Conservation (phyloP, 192 early-diverging fungal species). For the Rhizoclosmatium sp. region DNA sequence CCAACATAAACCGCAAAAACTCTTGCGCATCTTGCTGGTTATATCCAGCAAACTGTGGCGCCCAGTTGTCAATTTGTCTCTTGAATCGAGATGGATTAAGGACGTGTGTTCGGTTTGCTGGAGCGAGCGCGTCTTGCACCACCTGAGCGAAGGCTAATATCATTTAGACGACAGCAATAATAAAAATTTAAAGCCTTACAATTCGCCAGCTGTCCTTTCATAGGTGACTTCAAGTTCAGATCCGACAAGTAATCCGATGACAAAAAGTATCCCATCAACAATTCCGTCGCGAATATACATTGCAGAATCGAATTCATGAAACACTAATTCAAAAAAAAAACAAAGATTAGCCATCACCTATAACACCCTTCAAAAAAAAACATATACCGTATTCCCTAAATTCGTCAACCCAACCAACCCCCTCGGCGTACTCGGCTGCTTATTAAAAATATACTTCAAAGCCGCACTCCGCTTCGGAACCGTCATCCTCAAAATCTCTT, state of each 20-base stretch:
- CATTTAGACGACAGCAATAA: neutral
- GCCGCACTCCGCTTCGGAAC: slow-evolving; percentile 4
- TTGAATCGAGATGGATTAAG: slow-evolving; percentile 81
- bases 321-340: slow-evolving; percentile 42
- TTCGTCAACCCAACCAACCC: slow-evolving; percentile 54
- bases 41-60: slow-evolving; percentile 81
- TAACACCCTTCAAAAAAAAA: neutral
- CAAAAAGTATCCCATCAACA: slow-evolving; percentile 46
- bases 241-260: slow-evolving; percentile 40
- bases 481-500: slow-evolving; percentile 28
- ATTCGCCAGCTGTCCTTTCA: slow-evolving; percentile 50
- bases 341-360: neutral
- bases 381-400: slow-evolving; percentile 59
- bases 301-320: slow-evolving; percentile 68
- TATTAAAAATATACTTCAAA: slow-evolving; percentile 31
- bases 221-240: slow-evolving; percentile 42
- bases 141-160: slow-evolving; percentile 45
- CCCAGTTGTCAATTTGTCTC: slow-evolving; percentile 72
- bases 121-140: slow-evolving; percentile 15
- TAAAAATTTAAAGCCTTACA: slow-evolving; percentile 38
- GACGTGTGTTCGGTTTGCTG: slow-evolving; percentile 25
- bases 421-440: slow-evolving; percentile 30
- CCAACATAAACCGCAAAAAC: slow-evolving; percentile 60
- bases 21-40: slow-evolving; percentile 64
- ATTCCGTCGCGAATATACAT: slow-evolving; percentile 54